A percentile compares a stretch with the other conserved stretches of the same genome.
Conservation (phyloP, 2,329 filamentous ascomycete genomes). For the Fusarium domesticum region DNA sequence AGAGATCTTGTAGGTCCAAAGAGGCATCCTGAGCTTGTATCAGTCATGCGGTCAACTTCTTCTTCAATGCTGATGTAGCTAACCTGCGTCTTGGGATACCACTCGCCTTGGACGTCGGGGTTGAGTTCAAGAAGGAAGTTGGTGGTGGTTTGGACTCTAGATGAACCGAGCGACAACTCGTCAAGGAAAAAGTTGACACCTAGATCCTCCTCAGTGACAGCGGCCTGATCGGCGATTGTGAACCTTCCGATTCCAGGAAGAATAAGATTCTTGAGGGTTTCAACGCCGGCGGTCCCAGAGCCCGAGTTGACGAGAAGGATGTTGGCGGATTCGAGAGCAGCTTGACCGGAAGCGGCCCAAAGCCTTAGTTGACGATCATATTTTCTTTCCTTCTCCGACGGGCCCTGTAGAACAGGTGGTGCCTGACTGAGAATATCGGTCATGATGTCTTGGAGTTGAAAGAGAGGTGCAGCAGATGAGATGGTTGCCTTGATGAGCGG, state of each 20-base stretch:
- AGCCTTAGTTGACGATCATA: conserved; percentile 94
- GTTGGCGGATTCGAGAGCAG: conserved; percentile 84
- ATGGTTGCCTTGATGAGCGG: not conserved
- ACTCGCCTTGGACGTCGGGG: conserved; percentile 81
- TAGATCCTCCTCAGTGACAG: conserved; percentile 77
- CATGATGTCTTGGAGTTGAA: conserved; percentile 22
- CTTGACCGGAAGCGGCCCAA: conserved; percentile 91
- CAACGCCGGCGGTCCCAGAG: conserved; percentile 80
- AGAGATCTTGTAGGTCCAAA: conserved; percentile 40
- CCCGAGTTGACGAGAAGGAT: conserved; percentile 89
- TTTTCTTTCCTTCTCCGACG: conserved; percentile 65
- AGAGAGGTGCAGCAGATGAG: conserved; percentile 3
- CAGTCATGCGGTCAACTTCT: not conserved
- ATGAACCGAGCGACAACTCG: conserved; percentile 69
- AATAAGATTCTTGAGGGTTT: conserved; percentile 96
- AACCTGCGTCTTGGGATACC: conserved; percentile 50
- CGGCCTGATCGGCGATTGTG: conserved; percentile 78
- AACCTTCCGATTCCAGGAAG: conserved; percentile 89
- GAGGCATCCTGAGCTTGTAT: conserved; percentile 24
- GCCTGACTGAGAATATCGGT: conserved; percentile 32
- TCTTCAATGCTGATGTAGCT: not conserved
- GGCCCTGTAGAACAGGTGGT: conserved; percentile 43
- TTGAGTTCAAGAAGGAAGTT: conserved; percentile 83
- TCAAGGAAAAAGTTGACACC: conserved; percentile 98
- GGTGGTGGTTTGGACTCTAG: conserved; percentile 73